Evolutionary conservation across 139 green algal species (phyloP).

Genomic region (Chlamydomonas applanata): DNA sequence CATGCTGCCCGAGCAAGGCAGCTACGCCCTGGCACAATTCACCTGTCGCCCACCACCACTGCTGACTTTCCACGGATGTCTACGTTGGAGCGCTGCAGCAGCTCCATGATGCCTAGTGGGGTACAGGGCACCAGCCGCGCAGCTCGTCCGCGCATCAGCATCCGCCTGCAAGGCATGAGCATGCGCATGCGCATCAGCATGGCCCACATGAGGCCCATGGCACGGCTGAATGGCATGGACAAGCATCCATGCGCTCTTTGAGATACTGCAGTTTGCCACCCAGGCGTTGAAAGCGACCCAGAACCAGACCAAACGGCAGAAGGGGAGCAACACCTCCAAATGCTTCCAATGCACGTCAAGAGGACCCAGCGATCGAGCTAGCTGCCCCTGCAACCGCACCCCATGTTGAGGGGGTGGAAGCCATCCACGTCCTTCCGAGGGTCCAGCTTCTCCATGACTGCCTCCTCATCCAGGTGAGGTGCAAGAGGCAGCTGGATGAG

Average conservation of each 20-base stretch:
- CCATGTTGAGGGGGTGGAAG: slow-evolving; percentile 94
- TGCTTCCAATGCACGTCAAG: no score
- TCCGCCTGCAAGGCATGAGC: slow-evolving; percentile 19
- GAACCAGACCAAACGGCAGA: no score
- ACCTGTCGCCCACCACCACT: slow-evolving; percentile 22
- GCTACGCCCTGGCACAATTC: no score
- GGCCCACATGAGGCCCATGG: no score
- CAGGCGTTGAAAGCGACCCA: no score
- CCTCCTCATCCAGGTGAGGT: slow-evolving; percentile 75
- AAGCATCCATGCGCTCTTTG: no score
- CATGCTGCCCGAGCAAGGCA: no score
- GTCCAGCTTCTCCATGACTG: slow-evolving; percentile 47
- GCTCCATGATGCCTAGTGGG: slow-evolving; percentile 90
- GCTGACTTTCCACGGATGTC: slow-evolving; percentile 20
- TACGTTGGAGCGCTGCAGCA: slow-evolving; percentile 73
- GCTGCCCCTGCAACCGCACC: slow-evolving; percentile 15
- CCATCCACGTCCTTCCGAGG: slow-evolving; percentile 93
- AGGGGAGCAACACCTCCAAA: background rate
- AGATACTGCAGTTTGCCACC: no score
- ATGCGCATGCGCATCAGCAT: no score
- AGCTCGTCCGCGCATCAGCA: slow-evolving; percentile 74
- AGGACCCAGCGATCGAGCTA: no score
- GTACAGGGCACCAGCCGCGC: slow-evolving; percentile 87
- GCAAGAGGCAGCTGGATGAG: slow-evolving; percentile 90
- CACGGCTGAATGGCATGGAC: no score